Evolutionary conservation across 371 early-diverging fungal species (phyloP).

Genomic region (Smittium mucronatum): DNA sequence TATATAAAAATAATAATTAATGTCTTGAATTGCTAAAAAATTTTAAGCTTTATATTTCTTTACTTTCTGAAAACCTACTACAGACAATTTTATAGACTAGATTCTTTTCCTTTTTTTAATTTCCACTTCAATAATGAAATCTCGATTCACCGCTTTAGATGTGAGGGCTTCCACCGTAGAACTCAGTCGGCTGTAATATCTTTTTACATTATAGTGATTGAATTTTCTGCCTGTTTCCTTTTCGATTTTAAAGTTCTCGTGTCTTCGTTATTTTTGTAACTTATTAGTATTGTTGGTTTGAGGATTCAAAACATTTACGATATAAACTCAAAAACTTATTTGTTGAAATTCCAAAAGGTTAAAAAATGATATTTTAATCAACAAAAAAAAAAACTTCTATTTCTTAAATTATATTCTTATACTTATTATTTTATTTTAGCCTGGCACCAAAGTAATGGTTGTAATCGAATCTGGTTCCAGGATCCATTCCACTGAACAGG

Average conservation of each 20-base stretch:
- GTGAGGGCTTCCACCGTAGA: not conserved
- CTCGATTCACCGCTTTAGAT: slow-evolving; percentile 4
- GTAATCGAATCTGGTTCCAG: slow-evolving; percentile 89
- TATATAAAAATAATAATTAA: too few relatives aligned
- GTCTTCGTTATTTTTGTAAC: not conserved
- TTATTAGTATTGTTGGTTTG: slow-evolving; percentile 48
- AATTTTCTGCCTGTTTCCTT: not conserved
- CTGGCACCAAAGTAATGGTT: slow-evolving; percentile 72
- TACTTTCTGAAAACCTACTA: too few relatives aligned
- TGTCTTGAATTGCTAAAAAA: too few relatives aligned
- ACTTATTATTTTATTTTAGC: not conserved
- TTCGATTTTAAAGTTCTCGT: not conserved
- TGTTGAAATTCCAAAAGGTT: slow-evolving; percentile 86
- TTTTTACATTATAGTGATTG: not conserved
- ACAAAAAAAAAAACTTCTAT: slow-evolving; percentile 74
- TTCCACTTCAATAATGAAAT: slow-evolving; percentile 4
- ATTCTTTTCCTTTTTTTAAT: too few relatives aligned
- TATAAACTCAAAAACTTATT: slow-evolving; percentile 74
- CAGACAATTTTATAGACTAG: too few relatives aligned
- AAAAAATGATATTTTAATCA: slow-evolving; percentile 78
- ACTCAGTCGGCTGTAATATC: not conserved
- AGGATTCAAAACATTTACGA: slow-evolving; percentile 94
- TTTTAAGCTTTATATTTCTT: too few relatives aligned
- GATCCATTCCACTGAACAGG: slow-evolving; percentile 78
- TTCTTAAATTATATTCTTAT: too few relatives aligned